Percentiles rank a stretch among this genome's conserved stretches.
Evolutionary conservation across 1,284 basidiomycete genomes (phyloP).

Genomic region (Tylopilus sp.): DNA sequence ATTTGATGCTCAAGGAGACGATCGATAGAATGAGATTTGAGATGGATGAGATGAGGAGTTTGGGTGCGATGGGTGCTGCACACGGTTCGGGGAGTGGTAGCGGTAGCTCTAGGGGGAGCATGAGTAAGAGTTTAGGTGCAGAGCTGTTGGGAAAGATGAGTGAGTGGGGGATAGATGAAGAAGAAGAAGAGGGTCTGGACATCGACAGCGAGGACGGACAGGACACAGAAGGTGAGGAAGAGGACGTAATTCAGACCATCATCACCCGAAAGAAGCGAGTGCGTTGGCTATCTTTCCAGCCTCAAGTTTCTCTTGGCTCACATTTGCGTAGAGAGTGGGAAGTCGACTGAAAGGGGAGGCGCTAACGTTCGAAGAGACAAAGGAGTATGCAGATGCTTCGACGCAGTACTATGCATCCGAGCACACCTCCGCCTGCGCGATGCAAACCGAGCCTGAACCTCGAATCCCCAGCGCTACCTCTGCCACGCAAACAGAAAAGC

Average conservation of each 20-base stretch:
- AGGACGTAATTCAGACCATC: conserved; percentile 73
- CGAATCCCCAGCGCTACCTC: conserved; percentile 20
- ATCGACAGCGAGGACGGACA: conserved; percentile 48
- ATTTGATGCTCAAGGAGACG: conserved; percentile 85
- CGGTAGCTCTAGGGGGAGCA: conserved; percentile 46
- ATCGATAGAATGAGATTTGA: conserved; percentile 89
- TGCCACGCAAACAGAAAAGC: conserved; percentile 32
- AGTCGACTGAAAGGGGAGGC: conserved; percentile 52
- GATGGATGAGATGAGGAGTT: conserved; percentile 79
- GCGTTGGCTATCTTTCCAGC: conserved; percentile 26
- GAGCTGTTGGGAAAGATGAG: conserved; percentile 68
- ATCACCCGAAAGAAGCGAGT: conserved; percentile 76
- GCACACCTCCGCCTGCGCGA: conserved; percentile 38
- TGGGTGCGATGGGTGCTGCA: conserved; percentile 36
- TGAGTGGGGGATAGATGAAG: conserved; percentile 42
- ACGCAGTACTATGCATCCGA: conserved; percentile 60
- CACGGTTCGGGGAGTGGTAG: conserved; percentile 42
- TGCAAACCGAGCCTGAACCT: conserved; percentile 40
- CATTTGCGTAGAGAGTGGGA: conserved; percentile 54
- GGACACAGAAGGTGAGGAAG: conserved; percentile 66
- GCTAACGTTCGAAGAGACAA: conserved; percentile 59
- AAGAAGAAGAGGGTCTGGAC: conserved; percentile 31
- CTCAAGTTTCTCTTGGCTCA: conserved; percentile 10
- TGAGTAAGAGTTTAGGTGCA: conserved; percentile 78
- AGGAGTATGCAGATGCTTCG: conserved; percentile 65